Evolutionary conservation across 2,329 filamentous ascomycete species (phyloP).

Genomic region (Paecilomyces formosus): DNA sequence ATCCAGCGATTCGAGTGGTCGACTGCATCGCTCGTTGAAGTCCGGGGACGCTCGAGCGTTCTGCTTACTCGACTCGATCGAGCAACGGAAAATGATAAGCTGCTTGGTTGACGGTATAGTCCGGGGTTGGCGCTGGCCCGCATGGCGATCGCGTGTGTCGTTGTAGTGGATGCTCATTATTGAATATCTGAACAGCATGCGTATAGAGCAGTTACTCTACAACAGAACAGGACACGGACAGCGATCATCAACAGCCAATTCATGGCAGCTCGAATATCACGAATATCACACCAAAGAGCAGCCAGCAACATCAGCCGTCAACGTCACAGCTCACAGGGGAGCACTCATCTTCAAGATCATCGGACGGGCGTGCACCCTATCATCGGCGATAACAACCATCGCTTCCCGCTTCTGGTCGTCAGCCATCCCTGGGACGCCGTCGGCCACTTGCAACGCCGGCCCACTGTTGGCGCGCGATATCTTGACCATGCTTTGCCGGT

Average conservation of each 20-base stretch:
- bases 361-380: neutral
- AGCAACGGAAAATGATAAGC: slow-evolving; percentile 4
- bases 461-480: neutral
- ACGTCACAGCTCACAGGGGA: neutral
- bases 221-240: neutral
- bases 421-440: neutral
- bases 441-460: neutral
- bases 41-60: neutral
- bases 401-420: neutral
- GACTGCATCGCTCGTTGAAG: neutral
- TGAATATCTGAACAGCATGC: neutral
- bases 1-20: too few species aligned
- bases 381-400: neutral
- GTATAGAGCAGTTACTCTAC: neutral
- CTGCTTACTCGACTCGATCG: slow-evolving; percentile 10
- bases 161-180: too few species aligned
- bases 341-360: neutral
- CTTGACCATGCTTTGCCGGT: neutral
- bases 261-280: neutral
- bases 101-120: too few species aligned
- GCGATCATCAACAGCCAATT: neutral
- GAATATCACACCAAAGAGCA: neutral
- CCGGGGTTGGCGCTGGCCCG: neutral
- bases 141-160: neutral
- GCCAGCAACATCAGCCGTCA: neutral